These are phyloP conservation scores for Phlebiopsis flavidoalba DNA, from an alignment of 768 basidiomycete species.

Conservation along the genomic window DNA sequence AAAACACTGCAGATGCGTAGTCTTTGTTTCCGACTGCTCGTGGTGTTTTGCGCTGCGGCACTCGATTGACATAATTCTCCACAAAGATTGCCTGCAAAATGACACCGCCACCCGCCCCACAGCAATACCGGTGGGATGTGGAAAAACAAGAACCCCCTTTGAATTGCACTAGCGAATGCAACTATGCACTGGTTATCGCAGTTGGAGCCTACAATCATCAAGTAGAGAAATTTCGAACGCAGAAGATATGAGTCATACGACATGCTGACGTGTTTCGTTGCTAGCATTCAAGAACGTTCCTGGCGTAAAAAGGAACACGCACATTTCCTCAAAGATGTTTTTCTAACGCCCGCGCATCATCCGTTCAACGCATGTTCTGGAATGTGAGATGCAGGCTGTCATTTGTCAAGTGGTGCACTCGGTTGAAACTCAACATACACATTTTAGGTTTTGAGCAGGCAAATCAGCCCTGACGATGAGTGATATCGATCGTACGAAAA, in stretches of 20 bases:
- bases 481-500: constrained; percentile 66
- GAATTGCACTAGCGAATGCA: constrained; percentile 59
- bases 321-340: constrained; percentile 79
- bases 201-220: constrained; percentile 84
- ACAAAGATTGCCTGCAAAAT: constrained; percentile 61
- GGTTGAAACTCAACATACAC: neutral
- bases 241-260: neutral
- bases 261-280: neutral
- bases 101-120: constrained; percentile 39
- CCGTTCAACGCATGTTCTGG: constrained; percentile 65
- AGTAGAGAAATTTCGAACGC: constrained; percentile 36
- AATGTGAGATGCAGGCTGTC: constrained; percentile 40
- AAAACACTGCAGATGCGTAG: constrained; percentile 60
- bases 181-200: constrained; percentile 79
- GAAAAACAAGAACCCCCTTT: constrained; percentile 38
- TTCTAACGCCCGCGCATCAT: constrained; percentile 69
- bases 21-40: constrained; percentile 7
- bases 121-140: constrained; percentile 18
- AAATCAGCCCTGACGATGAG: constrained; percentile 72
- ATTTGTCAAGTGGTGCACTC: neutral
- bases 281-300: constrained; percentile 66
- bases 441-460: constrained; percentile 76
- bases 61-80: neutral
- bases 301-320: constrained; percentile 77
- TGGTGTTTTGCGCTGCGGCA: neutral